Conservation (phyloP, 192 early-diverging fungal genomes). For the Coemansia asiatica region DNA sequence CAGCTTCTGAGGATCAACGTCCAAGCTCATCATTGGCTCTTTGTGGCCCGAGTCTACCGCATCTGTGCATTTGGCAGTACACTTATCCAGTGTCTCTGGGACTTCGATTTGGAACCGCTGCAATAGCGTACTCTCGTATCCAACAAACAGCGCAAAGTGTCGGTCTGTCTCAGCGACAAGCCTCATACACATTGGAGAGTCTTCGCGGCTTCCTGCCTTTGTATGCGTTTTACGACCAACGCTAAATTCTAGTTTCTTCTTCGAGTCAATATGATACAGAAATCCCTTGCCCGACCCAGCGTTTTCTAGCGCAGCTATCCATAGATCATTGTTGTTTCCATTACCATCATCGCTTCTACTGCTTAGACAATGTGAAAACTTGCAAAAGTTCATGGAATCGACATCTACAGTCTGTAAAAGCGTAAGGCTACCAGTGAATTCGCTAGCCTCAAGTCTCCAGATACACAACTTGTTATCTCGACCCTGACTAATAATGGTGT, state of each 20-base stretch:
- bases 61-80: not conserved
- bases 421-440: slow-evolving; percentile 24
- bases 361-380: slow-evolving; percentile 10
- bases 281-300: slow-evolving; percentile 26
- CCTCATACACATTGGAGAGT: slow-evolving; percentile 42
- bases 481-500: slow-evolving; percentile 44
- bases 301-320: slow-evolving; percentile 29
- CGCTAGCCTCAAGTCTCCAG: slow-evolving; percentile 31
- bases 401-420: slow-evolving; percentile 15
- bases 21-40: slow-evolving; percentile 47
- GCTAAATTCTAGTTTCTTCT: slow-evolving; percentile 5
- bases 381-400: slow-evolving; percentile 54
- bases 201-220: slow-evolving; percentile 25
- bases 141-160: slow-evolving; percentile 22
- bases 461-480: slow-evolving; percentile 47
- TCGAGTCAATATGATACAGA: slow-evolving; percentile 16
- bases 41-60: slow-evolving; percentile 20
- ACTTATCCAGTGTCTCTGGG: not conserved
- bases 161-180: not conserved
- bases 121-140: slow-evolving; percentile 44
- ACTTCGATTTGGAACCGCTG: slow-evolving; percentile 22
- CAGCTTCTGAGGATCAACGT: slow-evolving; percentile 13
- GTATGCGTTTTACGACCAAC: slow-evolving; percentile 27
- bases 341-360: too few relatives aligned
- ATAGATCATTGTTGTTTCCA: not conserved